A percentile compares a stretch with the other conserved stretches of the same genome.
phyloP scores from a whole-genome alignment of 306 rosid species.

The Pyrus pyrifolia region DNA sequence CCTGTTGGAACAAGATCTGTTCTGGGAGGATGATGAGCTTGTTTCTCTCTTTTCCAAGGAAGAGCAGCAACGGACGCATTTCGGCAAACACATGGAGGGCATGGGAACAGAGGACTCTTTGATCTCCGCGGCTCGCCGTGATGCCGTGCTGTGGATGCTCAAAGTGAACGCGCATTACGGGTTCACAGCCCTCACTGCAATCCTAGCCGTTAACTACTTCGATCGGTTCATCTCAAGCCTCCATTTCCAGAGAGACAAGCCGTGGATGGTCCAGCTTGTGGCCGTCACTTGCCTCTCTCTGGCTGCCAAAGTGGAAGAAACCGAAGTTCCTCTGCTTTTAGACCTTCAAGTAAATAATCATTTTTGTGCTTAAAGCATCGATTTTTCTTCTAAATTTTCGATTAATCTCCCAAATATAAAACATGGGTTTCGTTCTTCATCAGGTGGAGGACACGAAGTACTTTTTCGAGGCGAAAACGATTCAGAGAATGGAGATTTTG shows the following conservation, averaged over 20 bases:
- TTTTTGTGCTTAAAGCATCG: neutral
- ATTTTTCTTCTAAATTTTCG: neutral
- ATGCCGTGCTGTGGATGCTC: conserved; percentile 75
- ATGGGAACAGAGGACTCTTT: conserved; percentile 4
- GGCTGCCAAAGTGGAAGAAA: conserved; percentile 96
- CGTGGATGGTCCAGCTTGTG: conserved; percentile 84
- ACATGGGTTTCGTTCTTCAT: conserved; percentile 11
- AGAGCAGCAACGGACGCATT: conserved; percentile 26
- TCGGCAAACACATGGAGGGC: neutral
- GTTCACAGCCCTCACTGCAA: conserved; percentile 73
- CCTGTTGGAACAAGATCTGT: conserved; percentile 58
- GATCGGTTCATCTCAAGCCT: conserved; percentile 58
- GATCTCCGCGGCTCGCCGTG: conserved; percentile 38
- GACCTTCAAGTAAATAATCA: conserved; percentile 65
- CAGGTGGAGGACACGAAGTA: conserved; percentile 62
- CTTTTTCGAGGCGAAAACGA: conserved; percentile 71
- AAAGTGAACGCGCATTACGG: conserved; percentile 67
- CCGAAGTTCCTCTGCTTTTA: conserved; percentile 81
- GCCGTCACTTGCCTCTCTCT: conserved; percentile 87
- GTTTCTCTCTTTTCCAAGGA: conserved; percentile 60
- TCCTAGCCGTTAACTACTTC: conserved; percentile 65
- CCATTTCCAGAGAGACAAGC: conserved; percentile 71
- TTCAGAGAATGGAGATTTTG: conserved; percentile 89
- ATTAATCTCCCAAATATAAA: neutral
- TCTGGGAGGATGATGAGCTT: conserved; percentile 71